Evolutionary conservation across 345 rosid species (phyloP).

Genomic region (Arabidopsis thaliana): TAIR10.1 NC_003071.7:8697001-8697500

Average conservation of each 20-base stretch:
- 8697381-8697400: conserved; percentile 7
- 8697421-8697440: conserved; percentile 9
- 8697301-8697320: conserved; percentile 21
- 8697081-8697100: too few relatives aligned
- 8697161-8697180: not conserved
- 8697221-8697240: conserved; percentile 32
- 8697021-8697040: too few relatives aligned
- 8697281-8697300: conserved; percentile 10
- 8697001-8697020: not conserved
- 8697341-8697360: conserved; percentile 34
- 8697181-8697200: not conserved
- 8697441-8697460: conserved; percentile 27
- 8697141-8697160: not conserved
- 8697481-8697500: not conserved
- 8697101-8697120: too few relatives aligned
- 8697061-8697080: too few relatives aligned
- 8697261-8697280: not conserved
- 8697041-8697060: too few relatives aligned
- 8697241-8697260: conserved; percentile 30
- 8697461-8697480: not conserved
- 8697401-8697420: not conserved
- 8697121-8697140: conserved; percentile 20
- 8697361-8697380: conserved; percentile 11
- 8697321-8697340: conserved; percentile 32
- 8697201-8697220: conserved; percentile 22